These are phyloP conservation scores for Kokia cookei DNA, from an alignment of 441 rosid genomes.

Conservation along the genomic window DNA sequence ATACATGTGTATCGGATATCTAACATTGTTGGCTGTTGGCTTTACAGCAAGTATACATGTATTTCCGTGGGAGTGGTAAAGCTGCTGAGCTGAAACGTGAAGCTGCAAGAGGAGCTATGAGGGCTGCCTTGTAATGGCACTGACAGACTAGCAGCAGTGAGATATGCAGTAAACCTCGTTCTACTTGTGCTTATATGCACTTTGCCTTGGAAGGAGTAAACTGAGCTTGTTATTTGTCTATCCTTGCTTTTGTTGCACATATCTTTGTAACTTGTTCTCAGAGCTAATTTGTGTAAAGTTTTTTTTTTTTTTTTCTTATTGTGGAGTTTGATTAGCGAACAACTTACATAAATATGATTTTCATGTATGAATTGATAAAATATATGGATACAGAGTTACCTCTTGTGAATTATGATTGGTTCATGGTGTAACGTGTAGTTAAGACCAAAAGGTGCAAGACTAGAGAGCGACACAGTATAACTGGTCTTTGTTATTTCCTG, in stretches of 20 bases:
- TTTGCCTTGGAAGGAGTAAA: constrained; percentile 2
- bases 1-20: neutral
- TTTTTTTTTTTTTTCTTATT: neutral
- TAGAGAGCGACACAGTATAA: neutral
- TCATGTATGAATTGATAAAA: neutral
- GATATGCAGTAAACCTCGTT: neutral
- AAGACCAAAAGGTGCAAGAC: neutral
- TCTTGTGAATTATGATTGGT: neutral
- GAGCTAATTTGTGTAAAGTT: neutral
- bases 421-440: neutral
- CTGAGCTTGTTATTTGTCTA: neutral
- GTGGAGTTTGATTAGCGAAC: neutral
- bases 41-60: constrained; percentile 74
- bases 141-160: neutral
- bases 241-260: constrained; percentile 8
- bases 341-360: neutral
- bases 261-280: constrained; percentile 4
- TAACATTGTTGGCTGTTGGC: neutral
- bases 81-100: constrained; percentile 57
- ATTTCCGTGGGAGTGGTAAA: constrained; percentile 73
- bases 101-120: constrained; percentile 64
- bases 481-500: neutral
- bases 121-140: constrained; percentile 56
- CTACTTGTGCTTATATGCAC: constrained; percentile 17
- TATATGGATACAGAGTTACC: neutral